phyloP scores from a whole-genome alignment of 176 grass and related monocot genomes.

The Cymbopogon citratus region DNA sequence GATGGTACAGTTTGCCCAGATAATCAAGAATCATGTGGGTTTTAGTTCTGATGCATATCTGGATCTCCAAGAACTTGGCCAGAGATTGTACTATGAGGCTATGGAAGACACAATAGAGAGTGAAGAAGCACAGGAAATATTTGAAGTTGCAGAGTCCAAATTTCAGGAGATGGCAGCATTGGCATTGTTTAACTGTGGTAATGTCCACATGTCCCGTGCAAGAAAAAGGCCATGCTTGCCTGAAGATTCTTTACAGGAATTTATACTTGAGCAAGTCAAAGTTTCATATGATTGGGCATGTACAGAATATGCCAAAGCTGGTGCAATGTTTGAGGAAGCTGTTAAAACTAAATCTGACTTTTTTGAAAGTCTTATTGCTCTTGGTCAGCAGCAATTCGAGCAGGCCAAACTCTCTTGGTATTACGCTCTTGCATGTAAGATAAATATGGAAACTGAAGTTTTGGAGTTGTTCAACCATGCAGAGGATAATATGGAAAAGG shows the following conservation, averaged over 20 bases:
- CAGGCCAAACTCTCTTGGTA: conserved; percentile 76
- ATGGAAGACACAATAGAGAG: conserved; percentile 63
- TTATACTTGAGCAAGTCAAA: conserved; percentile 40
- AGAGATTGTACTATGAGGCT: conserved; percentile 56
- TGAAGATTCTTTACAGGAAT: conserved; percentile 44
- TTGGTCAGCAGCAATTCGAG: conserved; percentile 63
- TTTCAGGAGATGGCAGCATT: conserved; percentile 76
- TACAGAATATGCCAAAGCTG: conserved; percentile 52
- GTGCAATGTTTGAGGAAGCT: conserved; percentile 47
- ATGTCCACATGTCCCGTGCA: conserved; percentile 66
- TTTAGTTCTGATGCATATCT: conserved; percentile 60
- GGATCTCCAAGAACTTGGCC: conserved; percentile 60
- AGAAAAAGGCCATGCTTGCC: conserved; percentile 61
- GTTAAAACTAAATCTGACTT: conserved; percentile 60
- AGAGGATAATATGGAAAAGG: conserved; percentile 63
- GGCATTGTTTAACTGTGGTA: conserved; percentile 68
- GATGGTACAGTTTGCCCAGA: conserved; percentile 50
- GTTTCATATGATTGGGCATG: conserved; percentile 53
- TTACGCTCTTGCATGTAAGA: conserved; percentile 41
- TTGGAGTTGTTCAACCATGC: conserved; percentile 61
- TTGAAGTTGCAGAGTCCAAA: conserved; percentile 48
- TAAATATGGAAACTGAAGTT: conserved; percentile 41
- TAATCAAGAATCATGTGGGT: conserved; percentile 61
- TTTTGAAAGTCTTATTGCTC: conserved; percentile 59
- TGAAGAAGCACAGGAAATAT: conserved; percentile 68